A percentile compares a stretch with the other conserved stretches of the same genome.
Evolutionary conservation across 345 rosid genomes (phyloP).

Genomic region (Schrenkiella parvula): DNA sequence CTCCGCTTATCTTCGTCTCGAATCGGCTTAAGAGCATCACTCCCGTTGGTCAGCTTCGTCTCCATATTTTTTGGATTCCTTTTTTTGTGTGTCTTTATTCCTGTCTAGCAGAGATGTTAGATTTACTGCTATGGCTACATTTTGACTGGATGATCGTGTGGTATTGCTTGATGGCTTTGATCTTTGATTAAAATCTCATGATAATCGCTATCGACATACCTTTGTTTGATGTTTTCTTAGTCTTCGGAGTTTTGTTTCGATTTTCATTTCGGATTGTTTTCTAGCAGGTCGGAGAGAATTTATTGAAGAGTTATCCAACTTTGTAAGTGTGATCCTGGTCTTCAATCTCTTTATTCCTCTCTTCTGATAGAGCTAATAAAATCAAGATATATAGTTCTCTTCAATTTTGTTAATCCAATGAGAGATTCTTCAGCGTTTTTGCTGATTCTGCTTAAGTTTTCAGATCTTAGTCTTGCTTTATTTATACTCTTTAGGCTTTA

Average conservation of each 20-base stretch:
- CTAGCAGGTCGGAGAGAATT: slow-evolving; percentile 61
- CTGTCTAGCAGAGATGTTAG: neutral
- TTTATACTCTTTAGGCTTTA: slow-evolving; percentile 1
- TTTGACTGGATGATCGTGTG: neutral
- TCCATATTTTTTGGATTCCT: neutral
- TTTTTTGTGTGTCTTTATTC: neutral
- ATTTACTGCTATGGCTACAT: neutral
- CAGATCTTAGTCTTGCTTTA: neutral
- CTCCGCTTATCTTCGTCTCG: slow-evolving; percentile 71
- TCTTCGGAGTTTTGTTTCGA: slow-evolving; percentile 4
- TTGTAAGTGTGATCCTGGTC: slow-evolving; percentile 43
- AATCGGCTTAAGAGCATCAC: slow-evolving; percentile 46
- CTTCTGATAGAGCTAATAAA: neutral
- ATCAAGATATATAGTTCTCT: neutral
- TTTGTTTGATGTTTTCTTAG: neutral
- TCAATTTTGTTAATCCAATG: neutral
- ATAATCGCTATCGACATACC: neutral
- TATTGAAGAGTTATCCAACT: slow-evolving; percentile 50
- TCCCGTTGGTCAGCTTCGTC: slow-evolving; percentile 45
- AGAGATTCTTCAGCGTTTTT: neutral
- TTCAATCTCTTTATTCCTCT: neutral
- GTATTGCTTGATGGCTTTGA: neutral
- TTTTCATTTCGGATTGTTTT: slow-evolving; percentile 25
- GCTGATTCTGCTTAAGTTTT: neutral
- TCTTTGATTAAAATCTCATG: slow-evolving; percentile 5